These are phyloP conservation scores for Pouteria campechiana DNA, from an alignment of 179 eudicot genomes.

Conservation along the genomic window DNA sequence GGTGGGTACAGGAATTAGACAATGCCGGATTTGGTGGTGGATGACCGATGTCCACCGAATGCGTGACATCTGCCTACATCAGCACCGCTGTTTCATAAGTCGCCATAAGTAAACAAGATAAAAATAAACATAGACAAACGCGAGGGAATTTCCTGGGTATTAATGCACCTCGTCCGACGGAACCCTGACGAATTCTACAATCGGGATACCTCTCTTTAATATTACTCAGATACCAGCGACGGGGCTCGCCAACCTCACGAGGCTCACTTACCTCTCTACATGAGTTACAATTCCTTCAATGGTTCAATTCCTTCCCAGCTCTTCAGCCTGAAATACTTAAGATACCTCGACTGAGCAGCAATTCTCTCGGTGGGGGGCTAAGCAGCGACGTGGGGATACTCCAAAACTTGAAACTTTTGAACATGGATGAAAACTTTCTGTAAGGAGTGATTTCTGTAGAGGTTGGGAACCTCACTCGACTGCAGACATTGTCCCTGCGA, in stretches of 20 bases:
- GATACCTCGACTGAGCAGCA: conserved; percentile 41
- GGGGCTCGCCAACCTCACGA: conserved; percentile 35
- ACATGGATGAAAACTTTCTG: conserved; percentile 29
- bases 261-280: conserved; percentile 31
- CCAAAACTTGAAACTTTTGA: conserved; percentile 19
- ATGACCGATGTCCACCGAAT: no score
- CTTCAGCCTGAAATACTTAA: conserved; percentile 18
- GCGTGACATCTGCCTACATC: no score
- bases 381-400: conserved; percentile 25
- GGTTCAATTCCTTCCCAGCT: conserved; percentile 37
- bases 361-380: conserved; percentile 20
- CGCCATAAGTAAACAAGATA: no score
- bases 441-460: conserved; percentile 27
- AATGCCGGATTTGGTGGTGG: no score
- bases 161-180: no score
- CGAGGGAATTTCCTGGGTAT: no score
- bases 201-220: no score
- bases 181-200: no score
- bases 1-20: no score
- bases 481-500: conserved; percentile 21
- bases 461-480: conserved; percentile 27
- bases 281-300: conserved; percentile 26
- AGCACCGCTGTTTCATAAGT: no score
- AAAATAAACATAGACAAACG: no score
- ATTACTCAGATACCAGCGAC: no score